Conservation (phyloP, 2,329 filamentous ascomycete genomes). For the Phoma herbarum region DNA sequence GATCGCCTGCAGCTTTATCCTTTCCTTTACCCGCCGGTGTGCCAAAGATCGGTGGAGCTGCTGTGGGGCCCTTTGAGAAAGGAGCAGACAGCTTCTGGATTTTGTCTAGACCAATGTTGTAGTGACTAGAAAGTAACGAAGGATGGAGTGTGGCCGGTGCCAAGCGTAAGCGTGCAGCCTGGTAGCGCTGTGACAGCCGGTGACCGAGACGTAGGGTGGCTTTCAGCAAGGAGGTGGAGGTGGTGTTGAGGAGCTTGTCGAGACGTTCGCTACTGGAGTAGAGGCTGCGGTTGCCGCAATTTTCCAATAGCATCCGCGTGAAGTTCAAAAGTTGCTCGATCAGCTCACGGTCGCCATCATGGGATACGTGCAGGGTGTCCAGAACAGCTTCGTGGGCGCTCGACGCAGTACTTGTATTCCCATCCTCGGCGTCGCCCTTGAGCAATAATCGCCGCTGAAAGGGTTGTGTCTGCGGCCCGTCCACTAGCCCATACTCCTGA, state of each 20-base stretch:
- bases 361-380: constrained; percentile 67
- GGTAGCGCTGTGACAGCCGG: constrained; percentile 89
- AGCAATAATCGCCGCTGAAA: constrained; percentile 74
- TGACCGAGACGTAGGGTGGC: constrained; percentile 81
- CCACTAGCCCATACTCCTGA: constrained; percentile 78
- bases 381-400: constrained; percentile 59
- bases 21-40: constrained; percentile 75
- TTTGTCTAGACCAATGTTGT: constrained; percentile 75
- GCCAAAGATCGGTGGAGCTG: constrained; percentile 60
- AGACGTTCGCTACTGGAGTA: constrained; percentile 93
- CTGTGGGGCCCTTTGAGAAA: constrained; percentile 73
- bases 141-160: constrained; percentile 72
- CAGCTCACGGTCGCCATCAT: constrained; percentile 81
- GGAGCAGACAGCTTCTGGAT: constrained; percentile 84
- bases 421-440: constrained; percentile 63
- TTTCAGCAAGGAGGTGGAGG: constrained; percentile 79
- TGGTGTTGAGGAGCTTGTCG: constrained; percentile 88
- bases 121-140: constrained; percentile 83
- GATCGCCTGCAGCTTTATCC: constrained; percentile 67
- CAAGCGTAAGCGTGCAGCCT: constrained; percentile 83
- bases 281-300: constrained; percentile 95
- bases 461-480: constrained; percentile 80
- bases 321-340: constrained; percentile 84
- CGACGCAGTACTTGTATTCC: constrained; percentile 31
- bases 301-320: constrained; percentile 86